A percentile compares a stretch with the other conserved stretches of the same genome.
phyloP scores from a whole-genome alignment of 192 early-diverging fungal species.

The Coemansia erecta region DNA sequence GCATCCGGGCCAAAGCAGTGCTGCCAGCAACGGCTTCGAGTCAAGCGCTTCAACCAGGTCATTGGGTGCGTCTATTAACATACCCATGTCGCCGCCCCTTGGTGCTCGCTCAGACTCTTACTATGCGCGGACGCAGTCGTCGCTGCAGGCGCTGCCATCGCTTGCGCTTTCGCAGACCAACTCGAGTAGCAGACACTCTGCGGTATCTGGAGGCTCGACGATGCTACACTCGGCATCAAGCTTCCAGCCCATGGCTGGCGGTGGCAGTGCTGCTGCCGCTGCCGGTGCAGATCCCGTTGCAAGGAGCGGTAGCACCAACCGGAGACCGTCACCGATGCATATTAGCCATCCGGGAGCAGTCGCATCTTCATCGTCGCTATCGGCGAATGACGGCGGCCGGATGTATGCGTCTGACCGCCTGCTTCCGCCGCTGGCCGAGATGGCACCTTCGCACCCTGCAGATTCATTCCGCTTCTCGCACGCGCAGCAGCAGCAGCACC shows the following conservation, averaged over 20 bases:
- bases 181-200: slow-evolving; percentile 7
- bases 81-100: slow-evolving; percentile 47
- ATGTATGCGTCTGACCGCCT: slow-evolving; percentile 20
- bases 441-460: slow-evolving; percentile 29
- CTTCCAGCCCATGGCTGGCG: slow-evolving; percentile 14
- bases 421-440: slow-evolving; percentile 48
- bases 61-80: slow-evolving; percentile 37
- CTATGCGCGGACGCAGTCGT: slow-evolving; percentile 18
- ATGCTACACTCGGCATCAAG: slow-evolving; percentile 17
- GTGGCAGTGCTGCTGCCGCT: slow-evolving; percentile 5
- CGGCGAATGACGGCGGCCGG: not conserved
- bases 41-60: slow-evolving; percentile 1
- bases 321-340: not conserved
- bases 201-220: slow-evolving; percentile 2
- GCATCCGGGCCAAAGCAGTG: not conserved
- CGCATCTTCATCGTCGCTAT: not conserved
- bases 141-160: slow-evolving; percentile 27
- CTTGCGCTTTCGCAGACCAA: slow-evolving; percentile 19
- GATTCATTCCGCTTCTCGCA: slow-evolving; percentile 31
- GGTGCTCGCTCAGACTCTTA: slow-evolving; percentile 24
- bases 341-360: slow-evolving; percentile 1
- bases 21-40: slow-evolving; percentile 3
- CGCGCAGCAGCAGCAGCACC: slow-evolving; percentile 21
- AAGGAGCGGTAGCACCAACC: not conserved
- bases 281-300: not conserved